These are phyloP conservation scores for Psophocarpus tetragonolobus DNA, from an alignment of 306 rosid genomes.

Conservation along the genomic window DNA sequence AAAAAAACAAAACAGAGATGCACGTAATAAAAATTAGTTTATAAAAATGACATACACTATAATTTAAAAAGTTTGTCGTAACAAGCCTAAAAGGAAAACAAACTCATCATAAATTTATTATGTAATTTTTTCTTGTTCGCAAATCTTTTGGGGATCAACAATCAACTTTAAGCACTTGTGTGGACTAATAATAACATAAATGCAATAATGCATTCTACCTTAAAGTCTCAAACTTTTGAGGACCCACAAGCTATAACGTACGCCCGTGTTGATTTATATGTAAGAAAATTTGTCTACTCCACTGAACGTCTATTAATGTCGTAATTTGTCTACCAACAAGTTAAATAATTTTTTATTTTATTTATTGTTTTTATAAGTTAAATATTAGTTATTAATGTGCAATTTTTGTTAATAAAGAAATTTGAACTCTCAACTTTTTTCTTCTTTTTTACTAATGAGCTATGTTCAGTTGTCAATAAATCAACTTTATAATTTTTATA, in stretches of 20 bases:
- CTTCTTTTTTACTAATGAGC: too few relatives aligned
- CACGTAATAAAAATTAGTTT: not conserved
- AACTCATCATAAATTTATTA: not conserved
- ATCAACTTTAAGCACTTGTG: not conserved
- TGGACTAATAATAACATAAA: not conserved
- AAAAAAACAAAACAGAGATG: not conserved
- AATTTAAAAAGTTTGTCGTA: not conserved
- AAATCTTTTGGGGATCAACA: not conserved
- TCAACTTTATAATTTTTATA: too few relatives aligned
- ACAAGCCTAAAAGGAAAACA: not conserved
- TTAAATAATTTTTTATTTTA: too few relatives aligned
- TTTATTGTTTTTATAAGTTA: too few relatives aligned
- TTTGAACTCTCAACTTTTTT: too few relatives aligned
- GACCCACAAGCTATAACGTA: not conserved
- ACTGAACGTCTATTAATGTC: too few relatives aligned
- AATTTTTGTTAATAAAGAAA: too few relatives aligned
- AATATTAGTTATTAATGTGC: too few relatives aligned
- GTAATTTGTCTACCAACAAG: too few relatives aligned
- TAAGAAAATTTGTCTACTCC: too few relatives aligned
- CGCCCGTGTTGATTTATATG: not conserved
- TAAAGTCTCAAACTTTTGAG: not conserved
- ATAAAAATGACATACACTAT: not conserved
- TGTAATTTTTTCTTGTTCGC: not conserved
- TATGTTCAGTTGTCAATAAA: too few relatives aligned
- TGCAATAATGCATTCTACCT: not conserved